Evolutionary conservation across 495 filamentous ascomycete species (phyloP), one percentile per base, ranked within the genome.

Genomic region (Penicillium fimorum): DNA sequence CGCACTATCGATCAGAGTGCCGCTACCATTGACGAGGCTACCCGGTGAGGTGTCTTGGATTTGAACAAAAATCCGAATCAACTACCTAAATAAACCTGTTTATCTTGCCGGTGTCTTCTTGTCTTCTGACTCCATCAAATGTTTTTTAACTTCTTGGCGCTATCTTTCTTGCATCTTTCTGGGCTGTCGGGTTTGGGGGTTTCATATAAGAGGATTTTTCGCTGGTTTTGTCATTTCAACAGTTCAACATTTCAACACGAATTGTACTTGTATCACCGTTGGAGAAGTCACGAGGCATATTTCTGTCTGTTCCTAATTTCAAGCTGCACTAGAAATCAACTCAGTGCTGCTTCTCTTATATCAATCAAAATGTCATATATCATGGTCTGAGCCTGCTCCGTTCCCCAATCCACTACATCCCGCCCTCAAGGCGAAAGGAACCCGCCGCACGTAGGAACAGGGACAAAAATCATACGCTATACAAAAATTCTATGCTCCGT

Each of bases 11-110:
- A 66, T 17, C 48, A 53, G 55, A 64, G 59, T n/a, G 17, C 63
- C 46, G 59, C 61, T 47, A 15, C 49, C 12, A 57, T 58, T 18
- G 65, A 67, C 15, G 70, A 71, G 47, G 67, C 61, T 29, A 68
- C 69, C 17, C 66, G 61, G 29, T 76, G 53, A 69, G 47, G 11
- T 45, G 50, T 51, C 8, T 17, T 33, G 45, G 37, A 32, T 44
- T 53, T 45, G 22, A 46, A 62, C 12, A 62, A 61, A 50, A 29
- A 29, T 20, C 9, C 25, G 25, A 32, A 20, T 20, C 30, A 27
- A 47, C 18, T 13, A 45, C 20, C 22, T 35, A 30, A 7, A 13
- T 18, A 35, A 12, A 22, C 10, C 41, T 35, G 0, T 17, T 30
- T n/a, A 17, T 38, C 15, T 27, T 30, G 20, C 20, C 30, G 13